Percentiles rank a stretch among this genome's conserved stretches.
phyloP scores from a whole-genome alignment of 805 yeast genomes.

The Kazachstania martiniae region DNA sequence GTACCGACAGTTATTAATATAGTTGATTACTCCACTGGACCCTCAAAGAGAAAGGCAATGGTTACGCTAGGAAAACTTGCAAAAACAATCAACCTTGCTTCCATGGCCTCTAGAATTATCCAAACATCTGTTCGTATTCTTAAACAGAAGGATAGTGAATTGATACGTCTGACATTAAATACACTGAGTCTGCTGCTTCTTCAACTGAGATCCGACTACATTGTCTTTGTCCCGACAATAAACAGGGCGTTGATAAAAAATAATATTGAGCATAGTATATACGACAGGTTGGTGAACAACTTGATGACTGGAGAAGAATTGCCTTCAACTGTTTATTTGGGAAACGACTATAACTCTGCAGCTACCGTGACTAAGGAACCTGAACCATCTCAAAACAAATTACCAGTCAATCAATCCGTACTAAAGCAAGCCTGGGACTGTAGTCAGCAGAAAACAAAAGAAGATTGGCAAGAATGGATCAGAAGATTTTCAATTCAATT shows the following conservation, averaged over 20 bases:
- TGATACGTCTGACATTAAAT: slow-evolving; percentile 54
- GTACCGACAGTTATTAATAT: slow-evolving; percentile 70
- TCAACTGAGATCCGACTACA: slow-evolving; percentile 70
- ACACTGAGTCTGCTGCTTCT: slow-evolving; percentile 61
- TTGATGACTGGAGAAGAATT: slow-evolving; percentile 71
- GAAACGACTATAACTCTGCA: slow-evolving; percentile 21
- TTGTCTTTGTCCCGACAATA: slow-evolving; percentile 72
- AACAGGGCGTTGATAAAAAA: slow-evolving; percentile 49
- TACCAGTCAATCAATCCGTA: slow-evolving; percentile 53
- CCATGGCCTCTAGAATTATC: slow-evolving; percentile 77
- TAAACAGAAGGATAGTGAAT: slow-evolving; percentile 36
- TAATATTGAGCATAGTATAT: slow-evolving; percentile 53
- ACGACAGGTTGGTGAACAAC: slow-evolving; percentile 68
- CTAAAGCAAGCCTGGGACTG: slow-evolving; percentile 85
- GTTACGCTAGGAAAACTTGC: slow-evolving; percentile 71
- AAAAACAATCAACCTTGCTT: slow-evolving; percentile 54
- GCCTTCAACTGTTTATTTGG: slow-evolving; percentile 55
- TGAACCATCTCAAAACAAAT: slow-evolving; percentile 44
- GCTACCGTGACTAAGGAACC: too few relatives aligned
- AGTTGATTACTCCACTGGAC: slow-evolving; percentile 53
- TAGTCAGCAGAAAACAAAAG: slow-evolving; percentile 75
- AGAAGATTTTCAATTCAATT: slow-evolving; percentile 71
- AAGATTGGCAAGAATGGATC: slow-evolving; percentile 97
- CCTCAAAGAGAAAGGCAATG: slow-evolving; percentile 58
- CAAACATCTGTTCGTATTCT: slow-evolving; percentile 72